Evolutionary conservation across 2,329 filamentous ascomycete species (phyloP), one percentile per base, ranked within the genome.

Genomic region (Claviceps quebecensis): DNA sequence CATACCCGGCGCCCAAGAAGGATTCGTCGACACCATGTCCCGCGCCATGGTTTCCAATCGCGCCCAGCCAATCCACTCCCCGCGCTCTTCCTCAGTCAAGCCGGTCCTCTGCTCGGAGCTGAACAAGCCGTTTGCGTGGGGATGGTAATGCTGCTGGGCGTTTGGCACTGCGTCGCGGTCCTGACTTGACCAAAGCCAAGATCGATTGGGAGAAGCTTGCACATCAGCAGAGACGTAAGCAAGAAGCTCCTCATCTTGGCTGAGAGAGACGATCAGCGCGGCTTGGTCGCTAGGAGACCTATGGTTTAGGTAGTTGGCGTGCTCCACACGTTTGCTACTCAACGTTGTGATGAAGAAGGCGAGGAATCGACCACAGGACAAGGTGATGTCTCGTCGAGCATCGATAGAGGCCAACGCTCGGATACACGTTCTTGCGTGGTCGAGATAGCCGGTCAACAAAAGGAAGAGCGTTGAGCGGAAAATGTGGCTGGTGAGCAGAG

Each of bases 391-490:
- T 47, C 87, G 77, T 16, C 78, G 71, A n/a, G 81, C 75, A 29
- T 84, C 83, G 52, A 96, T 83, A 1, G 80, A 77, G 1, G 81
- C 76, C 11, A 85, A 78, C 1, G 84, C 81, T 51, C 86, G 80
- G 11, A 91, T 75, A 58, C 90, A 88, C 2, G 80, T 78, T 11
- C 83, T 67, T 0, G 91, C 90, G 2, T 82, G 76, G 4, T 84
- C 78, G 61, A 84, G 86, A 49, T 87, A 83, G 43, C 83, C 83
- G 1, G 80, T 78, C 49, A 94, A 79, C 22, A 91, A 77, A 4
- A 96, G 72, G 52, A 96, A 81, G 1, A 97, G 74, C 1, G 86
- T 77, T 61, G 86, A 94, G 22, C 91, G 84, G 80, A 94, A 96
- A 45, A 95, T 75, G 63, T 97, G 93, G 14, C 80, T 81, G 52